Conservation (phyloP, 139 green algal genomes). For the Chlamydomonas sp. region DNA sequence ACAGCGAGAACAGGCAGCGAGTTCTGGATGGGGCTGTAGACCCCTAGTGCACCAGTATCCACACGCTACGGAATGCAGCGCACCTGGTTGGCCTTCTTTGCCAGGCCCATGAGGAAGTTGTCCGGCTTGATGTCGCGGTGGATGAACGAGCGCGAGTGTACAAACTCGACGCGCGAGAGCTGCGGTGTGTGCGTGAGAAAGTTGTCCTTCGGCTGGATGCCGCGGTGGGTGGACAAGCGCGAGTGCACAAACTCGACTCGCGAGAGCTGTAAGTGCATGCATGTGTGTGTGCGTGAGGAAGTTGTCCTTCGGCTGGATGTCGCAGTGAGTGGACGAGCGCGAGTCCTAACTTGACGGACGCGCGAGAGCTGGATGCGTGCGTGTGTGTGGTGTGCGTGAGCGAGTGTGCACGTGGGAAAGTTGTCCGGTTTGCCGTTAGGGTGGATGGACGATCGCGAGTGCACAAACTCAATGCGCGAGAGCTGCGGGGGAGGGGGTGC, state of each 20-base stretch:
- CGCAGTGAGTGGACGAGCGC: constrained; percentile 95
- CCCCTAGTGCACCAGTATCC: too few relatives aligned
- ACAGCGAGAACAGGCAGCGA: too few relatives aligned
- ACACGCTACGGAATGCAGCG: too few relatives aligned
- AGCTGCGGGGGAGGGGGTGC: constrained; percentile 50
- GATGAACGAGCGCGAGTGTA: constrained; percentile 97
- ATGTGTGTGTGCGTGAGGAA: constrained; percentile 76
- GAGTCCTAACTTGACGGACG: constrained; percentile 86
- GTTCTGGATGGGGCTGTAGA: too few relatives aligned
- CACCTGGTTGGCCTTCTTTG: constrained; percentile 83
- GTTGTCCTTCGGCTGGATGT: constrained; percentile 82
- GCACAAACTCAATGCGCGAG: constrained; percentile 94
- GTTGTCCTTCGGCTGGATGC: constrained; percentile 81
- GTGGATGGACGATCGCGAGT: constrained; percentile 97
- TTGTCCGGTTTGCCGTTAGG: constrained; percentile 78
- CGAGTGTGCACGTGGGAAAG: too few relatives aligned
- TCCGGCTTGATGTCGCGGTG: constrained; percentile 84
- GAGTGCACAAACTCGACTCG: constrained; percentile 96
- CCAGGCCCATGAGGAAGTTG: constrained; percentile 81
- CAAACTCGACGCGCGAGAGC: constrained; percentile 91
- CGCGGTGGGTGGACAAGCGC: constrained; percentile 95
- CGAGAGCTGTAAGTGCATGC: constrained; percentile 87
- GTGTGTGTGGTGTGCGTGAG: too few relatives aligned
- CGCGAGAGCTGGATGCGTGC: constrained; percentile 27
- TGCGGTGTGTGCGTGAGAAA: constrained; percentile 76